Evolutionary conservation across 106 monocot genomes (phyloP), one percentile per base, ranked within the genome.

Genomic region (Acanthochlamys bracteata): DNA sequence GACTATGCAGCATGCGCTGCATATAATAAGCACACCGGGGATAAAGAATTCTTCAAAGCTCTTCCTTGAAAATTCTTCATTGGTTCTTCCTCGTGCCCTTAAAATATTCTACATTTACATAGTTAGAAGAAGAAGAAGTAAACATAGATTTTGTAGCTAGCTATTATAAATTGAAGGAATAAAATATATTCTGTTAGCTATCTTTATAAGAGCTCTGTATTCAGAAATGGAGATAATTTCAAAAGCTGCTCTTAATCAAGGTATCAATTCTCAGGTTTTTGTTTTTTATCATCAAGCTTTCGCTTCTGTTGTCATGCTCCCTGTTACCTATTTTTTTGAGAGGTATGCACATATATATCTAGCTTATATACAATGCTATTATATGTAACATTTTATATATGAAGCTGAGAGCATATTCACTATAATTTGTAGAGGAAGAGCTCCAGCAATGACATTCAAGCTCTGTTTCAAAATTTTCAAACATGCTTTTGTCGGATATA

Each of bases 391-490:
- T 7, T 26, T 14, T 13, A 0, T 12, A 9, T 11, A 57, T 57
- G 4, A 8, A 57, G 45, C n/a, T n/a, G n/a, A n/a, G n/a, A n/a
- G n/a, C n/a, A n/a, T n/a, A n/a, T n/a, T n/a, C n/a, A n/a, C 14
- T 46, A 56, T 69, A 7, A 41, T 52, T 13, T 0, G 42, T 22
- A 77, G 72, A 67, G 62, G 67, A 45, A 67, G 25, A 20, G 66
- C 66, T 21, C 67, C 72, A 16, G n/a, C 54, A 65, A 8, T 39
- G 71, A n/a, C 71, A 20, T 66, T 26, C 19, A 55, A 20, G 41
- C 41, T 67, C 17, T 54, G 16, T 22, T 61, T 77, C 41, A 77
- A 77, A 24, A 25, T 72, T 7, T 72, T 77, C 54, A 25, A 55
- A 8, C 42, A 43, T 56, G 13, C 77, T 10, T 62, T 77, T 26